Conservation (phyloP, 2,329 filamentous ascomycete genomes). For the Alternaria sp. region DNA sequence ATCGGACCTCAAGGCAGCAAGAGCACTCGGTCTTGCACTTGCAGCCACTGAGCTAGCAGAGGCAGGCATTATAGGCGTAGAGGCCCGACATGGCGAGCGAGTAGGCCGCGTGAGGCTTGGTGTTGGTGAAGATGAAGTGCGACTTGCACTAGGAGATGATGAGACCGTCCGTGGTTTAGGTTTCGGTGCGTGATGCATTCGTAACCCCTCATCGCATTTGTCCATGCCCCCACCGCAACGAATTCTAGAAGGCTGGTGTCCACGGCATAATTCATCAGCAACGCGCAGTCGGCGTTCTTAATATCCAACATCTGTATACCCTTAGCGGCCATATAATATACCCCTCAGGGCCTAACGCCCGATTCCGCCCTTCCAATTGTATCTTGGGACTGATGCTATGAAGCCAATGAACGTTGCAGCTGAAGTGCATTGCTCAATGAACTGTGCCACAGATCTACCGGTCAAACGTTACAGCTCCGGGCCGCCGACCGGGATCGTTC, state of each 20-base stretch:
- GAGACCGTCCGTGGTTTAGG: constrained; percentile 83
- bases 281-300: neutral
- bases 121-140: constrained; percentile 90
- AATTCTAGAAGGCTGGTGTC: constrained; percentile 13
- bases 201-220: neutral
- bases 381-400: neutral
- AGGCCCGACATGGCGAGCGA: constrained; percentile 78
- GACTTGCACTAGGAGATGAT: constrained; percentile 87
- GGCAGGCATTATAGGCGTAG: constrained; percentile 85
- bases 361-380: constrained; percentile 13
- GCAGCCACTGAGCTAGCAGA: constrained; percentile 86
- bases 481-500: constrained; percentile 13
- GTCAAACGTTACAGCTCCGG: constrained; percentile 12
- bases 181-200: constrained; percentile 28
- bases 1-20: constrained; percentile 50
- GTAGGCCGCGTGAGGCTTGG: constrained; percentile 86
- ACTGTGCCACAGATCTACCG: constrained; percentile 14
- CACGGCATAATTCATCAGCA: neutral
- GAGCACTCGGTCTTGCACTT: constrained; percentile 66
- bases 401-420: constrained; percentile 1
- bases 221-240: neutral
- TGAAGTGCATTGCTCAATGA: constrained; percentile 7
- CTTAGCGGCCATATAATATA: constrained; percentile 11
- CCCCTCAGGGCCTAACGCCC: neutral
- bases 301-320: constrained; percentile 16